phyloP scores from a whole-genome alignment of 2,329 filamentous ascomycete species.

The Beauveria sp. region DNA sequence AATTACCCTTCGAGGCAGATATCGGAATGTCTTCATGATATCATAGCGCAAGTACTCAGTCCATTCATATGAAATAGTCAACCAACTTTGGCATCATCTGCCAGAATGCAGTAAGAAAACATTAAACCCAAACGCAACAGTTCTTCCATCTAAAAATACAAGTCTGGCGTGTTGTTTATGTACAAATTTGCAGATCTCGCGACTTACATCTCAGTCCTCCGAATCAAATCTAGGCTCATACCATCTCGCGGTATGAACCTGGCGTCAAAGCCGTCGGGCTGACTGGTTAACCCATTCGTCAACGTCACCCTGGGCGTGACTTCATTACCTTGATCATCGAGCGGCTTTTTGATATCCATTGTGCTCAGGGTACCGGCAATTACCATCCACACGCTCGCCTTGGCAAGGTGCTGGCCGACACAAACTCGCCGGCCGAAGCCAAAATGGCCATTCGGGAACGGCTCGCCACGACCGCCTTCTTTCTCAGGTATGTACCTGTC shows the following conservation, averaged over 20 bases:
- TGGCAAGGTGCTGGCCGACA: slow-evolving; percentile 42
- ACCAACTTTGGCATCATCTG: too few relatives aligned
- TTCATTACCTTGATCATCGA: slow-evolving; percentile 27
- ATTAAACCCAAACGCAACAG: neutral
- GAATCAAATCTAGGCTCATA: slow-evolving; percentile 1
- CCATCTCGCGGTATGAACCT: slow-evolving; percentile 19
- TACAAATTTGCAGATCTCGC: neutral
- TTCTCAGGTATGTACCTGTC: slow-evolving; percentile 31
- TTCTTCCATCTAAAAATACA: neutral
- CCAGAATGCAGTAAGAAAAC: too few relatives aligned
- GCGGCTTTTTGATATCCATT: slow-evolving; percentile 25
- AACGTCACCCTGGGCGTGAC: slow-evolving; percentile 22
- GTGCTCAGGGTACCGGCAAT: slow-evolving; percentile 32
- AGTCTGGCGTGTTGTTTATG: neutral
- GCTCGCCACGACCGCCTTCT: slow-evolving; percentile 35
- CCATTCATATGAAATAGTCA: too few relatives aligned
- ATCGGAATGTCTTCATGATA: too few relatives aligned
- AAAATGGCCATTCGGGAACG: slow-evolving; percentile 39
- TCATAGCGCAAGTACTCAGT: too few relatives aligned
- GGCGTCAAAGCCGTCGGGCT: slow-evolving; percentile 20
- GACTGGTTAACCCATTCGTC: slow-evolving; percentile 21
- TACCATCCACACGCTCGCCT: slow-evolving; percentile 33
- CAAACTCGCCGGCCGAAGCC: slow-evolving; percentile 47
- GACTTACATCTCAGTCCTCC: neutral
- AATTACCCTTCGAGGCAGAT: too few relatives aligned